Conservation (phyloP, 768 basidiomycete genomes). For the Saitozyma sp. region DNA sequence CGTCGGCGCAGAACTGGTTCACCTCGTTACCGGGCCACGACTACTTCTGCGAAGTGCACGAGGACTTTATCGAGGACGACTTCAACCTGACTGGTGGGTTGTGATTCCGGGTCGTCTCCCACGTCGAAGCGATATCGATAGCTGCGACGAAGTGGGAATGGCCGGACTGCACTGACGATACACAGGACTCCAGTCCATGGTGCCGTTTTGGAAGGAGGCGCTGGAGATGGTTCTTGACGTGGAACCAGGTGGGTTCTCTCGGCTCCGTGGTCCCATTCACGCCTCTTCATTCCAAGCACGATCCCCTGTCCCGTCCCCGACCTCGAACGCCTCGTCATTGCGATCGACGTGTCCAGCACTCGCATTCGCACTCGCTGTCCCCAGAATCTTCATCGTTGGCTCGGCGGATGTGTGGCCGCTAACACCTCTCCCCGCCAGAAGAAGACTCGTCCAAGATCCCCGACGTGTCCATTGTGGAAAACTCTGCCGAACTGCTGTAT, state of each 20-base stretch:
- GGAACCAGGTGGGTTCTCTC: conserved; percentile 75
- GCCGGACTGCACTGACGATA: background rate
- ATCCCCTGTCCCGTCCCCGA: no score
- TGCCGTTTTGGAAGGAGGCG: conserved; percentile 99
- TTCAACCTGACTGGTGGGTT: conserved; percentile 87
- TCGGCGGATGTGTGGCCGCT: no score
- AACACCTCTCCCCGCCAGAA: conserved; percentile 31
- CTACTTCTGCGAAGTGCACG: conserved; percentile 95
- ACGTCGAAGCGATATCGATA: background rate
- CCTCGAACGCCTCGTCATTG: no score
- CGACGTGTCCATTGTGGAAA: conserved; percentile 97
- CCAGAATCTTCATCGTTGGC: background rate
- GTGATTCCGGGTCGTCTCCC: background rate
- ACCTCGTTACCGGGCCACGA: conserved; percentile 63
- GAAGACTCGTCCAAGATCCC: conserved; percentile 96
- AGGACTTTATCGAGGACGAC: conserved; percentile 99
- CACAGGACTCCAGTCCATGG: conserved; percentile 56
- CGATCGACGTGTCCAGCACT: no score
- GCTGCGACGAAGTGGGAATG: background rate
- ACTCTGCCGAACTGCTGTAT: conserved; percentile 94
- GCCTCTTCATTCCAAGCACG: no score
- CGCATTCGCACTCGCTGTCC: background rate
- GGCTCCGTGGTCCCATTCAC: background rate
- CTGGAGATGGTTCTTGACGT: conserved; percentile 99
- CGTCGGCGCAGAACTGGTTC: conserved; percentile 45